Percentiles rank a stretch among this genome's conserved stretches.
Conservation (phyloP, 106 monocot species). For the Apostasia ramifera region DNA sequence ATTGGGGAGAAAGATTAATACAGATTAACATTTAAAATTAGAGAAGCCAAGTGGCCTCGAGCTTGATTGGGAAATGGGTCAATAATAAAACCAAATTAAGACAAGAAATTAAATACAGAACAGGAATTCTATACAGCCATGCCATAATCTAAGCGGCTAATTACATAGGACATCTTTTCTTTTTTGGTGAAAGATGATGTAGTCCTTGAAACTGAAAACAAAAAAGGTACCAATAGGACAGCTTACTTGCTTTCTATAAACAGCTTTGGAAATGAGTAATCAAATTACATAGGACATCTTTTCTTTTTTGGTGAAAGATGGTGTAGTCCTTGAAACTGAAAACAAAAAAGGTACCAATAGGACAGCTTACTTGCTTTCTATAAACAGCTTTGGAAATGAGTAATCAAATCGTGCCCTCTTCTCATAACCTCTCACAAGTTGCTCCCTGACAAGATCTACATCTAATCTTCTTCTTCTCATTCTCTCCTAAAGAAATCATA, state of each 20-base stretch:
- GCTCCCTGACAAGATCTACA: slow-evolving; percentile 21
- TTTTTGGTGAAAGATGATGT: too few species aligned
- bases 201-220: too few species aligned
- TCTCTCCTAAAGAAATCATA: slow-evolving; percentile 28
- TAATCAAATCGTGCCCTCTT: not conserved
- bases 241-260: slow-evolving; percentile 43
- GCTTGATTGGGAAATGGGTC: too few species aligned
- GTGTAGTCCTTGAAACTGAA: too few species aligned
- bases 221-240: not conserved
- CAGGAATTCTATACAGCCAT: slow-evolving; percentile 18
- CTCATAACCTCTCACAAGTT: slow-evolving; percentile 33
- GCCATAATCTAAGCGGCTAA: slow-evolving; percentile 13
- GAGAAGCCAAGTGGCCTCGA: too few species aligned
- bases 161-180: too few species aligned
- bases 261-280: slow-evolving; percentile 25
- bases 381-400: slow-evolving; percentile 30
- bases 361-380: slow-evolving; percentile 38
- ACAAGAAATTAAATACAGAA: too few species aligned
- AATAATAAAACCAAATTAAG: too few species aligned
- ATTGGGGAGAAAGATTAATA: too few species aligned
- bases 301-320: too few species aligned
- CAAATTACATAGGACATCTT: not conserved
- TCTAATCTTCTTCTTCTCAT: slow-evolving; percentile 43
- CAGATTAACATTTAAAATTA: too few species aligned
- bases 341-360: not conserved